Evolutionary conservation across 2,329 filamentous ascomycete species (phyloP).

Genomic region (Colletotrichum gloeosporioides): DNA sequence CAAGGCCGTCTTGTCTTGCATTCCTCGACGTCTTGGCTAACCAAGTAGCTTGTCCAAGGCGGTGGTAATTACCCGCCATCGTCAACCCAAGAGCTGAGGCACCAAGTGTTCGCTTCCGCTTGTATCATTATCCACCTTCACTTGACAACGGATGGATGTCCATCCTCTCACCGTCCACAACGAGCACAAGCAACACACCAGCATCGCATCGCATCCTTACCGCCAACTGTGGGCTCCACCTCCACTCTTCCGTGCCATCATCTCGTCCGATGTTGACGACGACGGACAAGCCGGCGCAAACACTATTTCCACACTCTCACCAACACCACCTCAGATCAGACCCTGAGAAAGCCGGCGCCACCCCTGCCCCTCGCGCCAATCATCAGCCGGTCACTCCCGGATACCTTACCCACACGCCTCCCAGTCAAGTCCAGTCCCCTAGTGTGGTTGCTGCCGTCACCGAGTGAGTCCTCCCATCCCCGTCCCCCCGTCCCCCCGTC

Average conservation of each 20-base stretch:
- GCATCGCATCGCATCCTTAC: neutral
- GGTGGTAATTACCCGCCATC: neutral
- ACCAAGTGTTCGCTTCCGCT: neutral
- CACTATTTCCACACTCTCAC: constrained; percentile 11
- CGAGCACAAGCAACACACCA: neutral
- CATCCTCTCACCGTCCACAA: neutral
- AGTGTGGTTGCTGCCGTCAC: neutral
- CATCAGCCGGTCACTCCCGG: constrained; percentile 7
- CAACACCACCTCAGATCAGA: neutral
- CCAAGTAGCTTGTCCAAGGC: neutral
- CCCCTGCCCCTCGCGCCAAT: neutral
- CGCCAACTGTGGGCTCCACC: neutral
- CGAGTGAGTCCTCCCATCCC: neutral
- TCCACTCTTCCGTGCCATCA: neutral
- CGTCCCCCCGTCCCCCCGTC: neutral
- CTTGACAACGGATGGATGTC: neutral
- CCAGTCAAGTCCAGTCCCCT: neutral
- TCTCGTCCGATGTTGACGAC: neutral
- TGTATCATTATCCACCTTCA: neutral
- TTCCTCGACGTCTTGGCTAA: neutral
- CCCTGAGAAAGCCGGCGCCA: neutral
- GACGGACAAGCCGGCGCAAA: neutral
- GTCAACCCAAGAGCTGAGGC: neutral
- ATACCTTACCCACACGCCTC: constrained; percentile 20
- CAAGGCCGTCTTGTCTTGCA: constrained; percentile 1